Conservation (phyloP, 495 filamentous ascomycete species). For the Neurospora sublineolata region DNA sequence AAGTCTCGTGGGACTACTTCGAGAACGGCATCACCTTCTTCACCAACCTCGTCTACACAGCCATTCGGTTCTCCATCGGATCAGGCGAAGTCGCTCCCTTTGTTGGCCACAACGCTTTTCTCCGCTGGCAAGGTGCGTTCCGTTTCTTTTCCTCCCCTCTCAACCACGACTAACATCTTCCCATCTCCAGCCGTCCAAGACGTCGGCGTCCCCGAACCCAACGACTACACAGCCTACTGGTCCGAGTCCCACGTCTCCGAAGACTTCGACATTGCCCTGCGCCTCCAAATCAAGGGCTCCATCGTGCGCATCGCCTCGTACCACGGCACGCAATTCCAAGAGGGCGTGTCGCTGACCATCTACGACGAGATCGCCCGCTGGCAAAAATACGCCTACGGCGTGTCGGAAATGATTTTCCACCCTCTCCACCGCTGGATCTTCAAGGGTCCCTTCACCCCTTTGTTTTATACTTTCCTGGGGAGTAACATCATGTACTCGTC, state of each 20-base stretch:
- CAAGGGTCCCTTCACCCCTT: slow-evolving; percentile 53
- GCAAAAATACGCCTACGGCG: slow-evolving; percentile 75
- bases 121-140: slow-evolving; percentile 44
- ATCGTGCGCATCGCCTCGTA: slow-evolving; percentile 58
- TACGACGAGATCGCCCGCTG: slow-evolving; percentile 68
- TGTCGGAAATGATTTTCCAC: slow-evolving; percentile 64
- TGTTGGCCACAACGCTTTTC: slow-evolving; percentile 61
- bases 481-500: slow-evolving; percentile 53
- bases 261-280: slow-evolving; percentile 70
- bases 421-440: slow-evolving; percentile 49
- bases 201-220: slow-evolving; percentile 48
- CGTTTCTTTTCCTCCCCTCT: neutral
- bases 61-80: slow-evolving; percentile 58
- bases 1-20: slow-evolving; percentile 61
- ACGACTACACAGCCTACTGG: slow-evolving; percentile 62
- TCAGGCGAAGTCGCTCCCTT: slow-evolving; percentile 69
- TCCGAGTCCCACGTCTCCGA: slow-evolving; percentile 67
- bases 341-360: slow-evolving; percentile 67
- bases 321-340: slow-evolving; percentile 59
- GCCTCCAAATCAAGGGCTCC: slow-evolving; percentile 55
- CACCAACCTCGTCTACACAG: slow-evolving; percentile 64
- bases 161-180: neutral
- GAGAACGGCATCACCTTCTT: slow-evolving; percentile 67
- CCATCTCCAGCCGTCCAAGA: slow-evolving; percentile 48
- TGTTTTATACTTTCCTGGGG: slow-evolving; percentile 54